Evolutionary conservation across 768 basidiomycete species (phyloP), one percentile per base, ranked within the genome.

Genomic region (Naganishia friedmannii): DNA sequence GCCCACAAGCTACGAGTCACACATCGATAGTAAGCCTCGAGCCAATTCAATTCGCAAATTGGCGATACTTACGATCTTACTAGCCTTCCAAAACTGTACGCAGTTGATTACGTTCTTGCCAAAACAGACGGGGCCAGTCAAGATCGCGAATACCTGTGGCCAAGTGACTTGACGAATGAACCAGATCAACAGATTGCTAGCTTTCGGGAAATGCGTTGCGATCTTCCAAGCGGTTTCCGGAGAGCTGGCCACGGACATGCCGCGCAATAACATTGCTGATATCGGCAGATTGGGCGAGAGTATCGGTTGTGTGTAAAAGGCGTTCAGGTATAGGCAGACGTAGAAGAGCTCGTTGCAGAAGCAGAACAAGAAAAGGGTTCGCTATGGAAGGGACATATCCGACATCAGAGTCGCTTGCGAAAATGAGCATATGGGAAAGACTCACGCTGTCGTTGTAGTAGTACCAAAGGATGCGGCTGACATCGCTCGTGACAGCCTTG

Each of bases 41-140:
- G 12, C 51, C 2, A 3, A 32, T 21, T 13, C 23, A 31, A 7
- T 0, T 56, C 54, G 32, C 53, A 19, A n/a, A n/a, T 15, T 32
- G 26, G n/a, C 9, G 9, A 21, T 15, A 77, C 81, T 75, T 63
- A 82, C 81, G 56, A 80, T 81, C 77, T 81, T 84, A 42, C 90
- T 90, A 31, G 96, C 95, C 80, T 99, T 99, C 94, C 94, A 97
- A 69, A 97, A 87, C 81, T 99, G 96, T 8, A 99, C 93, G 39
- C 90, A 81, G 80, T 97, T 96, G 84, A 99, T 92, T 68, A 93
- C 76, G 79, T 98, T 96, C 84, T 98, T 99, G 72, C 84, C 77
- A 19, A 87, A 74, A 78, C 88, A 95, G 56, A 96, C 82, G 0
- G 88, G 89, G 73, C 84, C 84, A 45, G 86, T 88, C 32, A 86